These are phyloP conservation scores for Rhodomyrtus psidioides DNA, from an alignment of 441 rosid species.

Conservation along the genomic window DNA sequence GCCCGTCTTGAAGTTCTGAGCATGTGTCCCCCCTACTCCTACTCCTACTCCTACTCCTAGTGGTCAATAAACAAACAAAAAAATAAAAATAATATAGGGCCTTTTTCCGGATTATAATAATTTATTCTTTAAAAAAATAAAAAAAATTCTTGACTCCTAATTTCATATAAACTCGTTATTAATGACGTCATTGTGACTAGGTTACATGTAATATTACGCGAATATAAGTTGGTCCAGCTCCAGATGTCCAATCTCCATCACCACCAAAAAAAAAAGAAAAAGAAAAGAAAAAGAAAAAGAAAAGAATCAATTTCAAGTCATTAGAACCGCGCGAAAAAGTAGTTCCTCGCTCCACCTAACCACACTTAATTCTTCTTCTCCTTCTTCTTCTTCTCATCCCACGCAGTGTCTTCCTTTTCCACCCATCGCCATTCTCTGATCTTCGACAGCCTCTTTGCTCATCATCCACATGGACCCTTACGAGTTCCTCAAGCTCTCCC, in stretches of 20 bases:
- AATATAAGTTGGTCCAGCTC: too few species aligned
- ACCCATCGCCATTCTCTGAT: too few species aligned
- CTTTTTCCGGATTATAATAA: background rate
- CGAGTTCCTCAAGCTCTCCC: slow-evolving; percentile 12
- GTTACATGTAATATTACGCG: too few species aligned
- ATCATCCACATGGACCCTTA: slow-evolving; percentile 10
- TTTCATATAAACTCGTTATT: too few species aligned
- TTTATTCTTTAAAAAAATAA: too few species aligned
- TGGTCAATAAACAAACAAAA: too few species aligned
- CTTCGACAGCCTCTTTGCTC: too few species aligned
- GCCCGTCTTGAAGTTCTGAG: background rate
- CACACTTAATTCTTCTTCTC: background rate
- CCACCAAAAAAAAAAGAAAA: background rate
- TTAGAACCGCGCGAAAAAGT: background rate
- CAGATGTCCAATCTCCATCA: background rate
- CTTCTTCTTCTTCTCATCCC: background rate
- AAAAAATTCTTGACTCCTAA: too few species aligned
- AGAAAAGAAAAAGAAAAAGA: background rate
- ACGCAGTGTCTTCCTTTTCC: background rate
- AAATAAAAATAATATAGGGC: background rate
- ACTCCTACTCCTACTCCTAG: too few species aligned
- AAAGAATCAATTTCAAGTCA: background rate
- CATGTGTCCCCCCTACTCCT: too few species aligned
- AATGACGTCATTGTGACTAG: too few species aligned
- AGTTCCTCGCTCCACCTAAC: background rate